Evolutionary conservation across 768 basidiomycete species (phyloP).

Genomic region (Boletus edulis): DNA sequence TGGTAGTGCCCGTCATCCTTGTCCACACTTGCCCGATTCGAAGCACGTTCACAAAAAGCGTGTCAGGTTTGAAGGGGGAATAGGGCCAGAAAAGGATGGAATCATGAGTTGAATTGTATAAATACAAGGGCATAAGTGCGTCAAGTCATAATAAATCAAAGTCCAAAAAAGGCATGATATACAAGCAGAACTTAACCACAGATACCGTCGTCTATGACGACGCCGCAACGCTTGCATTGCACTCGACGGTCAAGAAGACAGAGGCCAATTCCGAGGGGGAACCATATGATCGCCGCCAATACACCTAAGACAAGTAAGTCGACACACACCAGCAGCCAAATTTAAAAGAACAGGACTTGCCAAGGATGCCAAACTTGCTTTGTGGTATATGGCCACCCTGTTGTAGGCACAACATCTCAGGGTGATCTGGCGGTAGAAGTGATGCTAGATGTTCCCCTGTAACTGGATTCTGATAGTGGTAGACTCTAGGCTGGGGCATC

Average conservation of each 20-base stretch:
- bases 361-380: conserved; percentile 68
- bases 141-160: not conserved
- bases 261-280: conserved; percentile 76
- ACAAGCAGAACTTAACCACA: conserved; percentile 21
- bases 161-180: not conserved
- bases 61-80: not conserved
- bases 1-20: not conserved
- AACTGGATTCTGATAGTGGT: conserved; percentile 64
- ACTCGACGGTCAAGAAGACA: conserved; percentile 75
- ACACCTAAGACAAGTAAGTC: conserved; percentile 46
- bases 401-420: conserved; percentile 85
- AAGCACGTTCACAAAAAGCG: no score
- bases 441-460: conserved; percentile 61
- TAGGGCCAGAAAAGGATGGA: not conserved
- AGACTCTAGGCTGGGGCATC: conserved; percentile 49
- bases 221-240: conserved; percentile 54
- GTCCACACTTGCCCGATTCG: not conserved
- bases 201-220: conserved; percentile 37
- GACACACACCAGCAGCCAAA: not conserved
- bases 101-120: conserved; percentile 4
- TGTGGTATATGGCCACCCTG: conserved; percentile 62
- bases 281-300: conserved; percentile 83
- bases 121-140: conserved; percentile 13
- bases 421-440: conserved; percentile 71
- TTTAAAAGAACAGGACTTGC: conserved; percentile 36